phyloP scores from a whole-genome alignment of 345 rosid genomes.

The Dipteronia dyeriana region DNA sequence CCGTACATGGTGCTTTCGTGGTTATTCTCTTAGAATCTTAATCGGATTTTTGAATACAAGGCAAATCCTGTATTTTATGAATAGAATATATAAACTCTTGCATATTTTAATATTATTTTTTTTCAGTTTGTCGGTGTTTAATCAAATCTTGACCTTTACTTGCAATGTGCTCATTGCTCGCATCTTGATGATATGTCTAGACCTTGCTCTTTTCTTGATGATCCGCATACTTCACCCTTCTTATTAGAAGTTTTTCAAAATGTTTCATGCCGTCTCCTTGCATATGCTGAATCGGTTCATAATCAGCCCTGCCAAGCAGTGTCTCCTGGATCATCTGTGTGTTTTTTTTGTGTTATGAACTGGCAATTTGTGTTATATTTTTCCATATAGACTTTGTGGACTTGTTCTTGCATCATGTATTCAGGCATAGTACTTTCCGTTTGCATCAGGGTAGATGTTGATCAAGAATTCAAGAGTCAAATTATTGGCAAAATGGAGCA shows the following conservation, averaged over 20 bases:
- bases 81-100: too few relatives aligned
- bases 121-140: too few relatives aligned
- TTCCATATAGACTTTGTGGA: background rate
- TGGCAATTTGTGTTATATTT: background rate
- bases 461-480: slow-evolving; percentile 9
- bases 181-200: background rate
- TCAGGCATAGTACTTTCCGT: background rate
- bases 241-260: background rate
- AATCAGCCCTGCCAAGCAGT: background rate
- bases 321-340: background rate
- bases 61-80: too few relatives aligned
- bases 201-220: background rate
- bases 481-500: background rate
- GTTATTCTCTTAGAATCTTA: too few relatives aligned
- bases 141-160: background rate
- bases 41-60: too few relatives aligned
- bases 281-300: background rate
- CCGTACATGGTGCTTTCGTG: too few relatives aligned
- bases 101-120: too few relatives aligned
- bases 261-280: background rate
- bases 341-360: background rate
- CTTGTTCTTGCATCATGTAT: background rate
- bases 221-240: background rate
- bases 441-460: background rate
- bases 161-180: background rate